A percentile compares a stretch with the other conserved stretches of the same genome.
phyloP scores from a whole-genome alignment of 805 yeast species.

The Candida tibetensis region DNA sequence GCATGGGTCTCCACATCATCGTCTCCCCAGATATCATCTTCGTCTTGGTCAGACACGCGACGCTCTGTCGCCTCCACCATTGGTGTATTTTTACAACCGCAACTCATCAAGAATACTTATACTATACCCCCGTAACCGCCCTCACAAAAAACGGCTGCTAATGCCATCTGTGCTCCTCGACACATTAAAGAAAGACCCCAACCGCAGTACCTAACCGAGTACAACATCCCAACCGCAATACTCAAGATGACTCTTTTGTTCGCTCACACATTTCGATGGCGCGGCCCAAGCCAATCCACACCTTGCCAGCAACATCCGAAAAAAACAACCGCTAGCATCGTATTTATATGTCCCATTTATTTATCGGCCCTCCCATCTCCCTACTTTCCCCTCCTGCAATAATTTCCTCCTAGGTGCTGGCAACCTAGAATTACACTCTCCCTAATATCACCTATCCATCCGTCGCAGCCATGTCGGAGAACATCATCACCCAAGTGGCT shows the following conservation, averaged over 20 bases:
- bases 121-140: too few relatives aligned
- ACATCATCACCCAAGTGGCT: slow-evolving; percentile 72
- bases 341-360: too few relatives aligned
- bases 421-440: slow-evolving; percentile 9
- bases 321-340: neutral
- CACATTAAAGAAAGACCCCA: too few relatives aligned
- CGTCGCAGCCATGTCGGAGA: slow-evolving; percentile 31
- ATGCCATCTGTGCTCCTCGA: too few relatives aligned
- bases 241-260: too few relatives aligned
- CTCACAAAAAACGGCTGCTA: too few relatives aligned
- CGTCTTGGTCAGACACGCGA: slow-evolving; percentile 2
- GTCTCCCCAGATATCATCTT: slow-evolving; percentile 33
- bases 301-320: neutral
- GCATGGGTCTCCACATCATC: slow-evolving; percentile 22
- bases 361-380: too few relatives aligned
- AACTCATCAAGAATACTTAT: too few relatives aligned
- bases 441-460: neutral
- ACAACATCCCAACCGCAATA: slow-evolving; percentile 4
- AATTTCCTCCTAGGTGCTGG: slow-evolving; percentile 16
- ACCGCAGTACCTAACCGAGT: too few relatives aligned
- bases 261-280: too few relatives aligned
- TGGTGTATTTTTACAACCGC: neutral
- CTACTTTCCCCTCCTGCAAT: neutral
- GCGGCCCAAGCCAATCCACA: too few relatives aligned
- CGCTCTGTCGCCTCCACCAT: neutral